Conservation (phyloP, 306 rosid genomes). For the Rosa persica region DNA sequence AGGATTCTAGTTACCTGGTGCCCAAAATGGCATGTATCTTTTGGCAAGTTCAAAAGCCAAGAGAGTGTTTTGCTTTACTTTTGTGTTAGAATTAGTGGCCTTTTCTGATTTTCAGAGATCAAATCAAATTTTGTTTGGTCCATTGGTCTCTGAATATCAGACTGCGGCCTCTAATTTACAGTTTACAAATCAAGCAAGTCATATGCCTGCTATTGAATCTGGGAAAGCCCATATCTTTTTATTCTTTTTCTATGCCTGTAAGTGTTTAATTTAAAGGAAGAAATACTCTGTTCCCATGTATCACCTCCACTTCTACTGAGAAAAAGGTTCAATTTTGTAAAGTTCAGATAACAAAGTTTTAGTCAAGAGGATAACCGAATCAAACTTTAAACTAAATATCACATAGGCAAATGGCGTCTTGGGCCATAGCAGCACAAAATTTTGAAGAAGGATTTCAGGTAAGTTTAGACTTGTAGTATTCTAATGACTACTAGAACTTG, state of each 20-base stretch:
- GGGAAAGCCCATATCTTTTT: background rate
- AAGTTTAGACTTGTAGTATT: too few species aligned
- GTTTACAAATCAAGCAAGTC: background rate
- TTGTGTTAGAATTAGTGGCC: background rate
- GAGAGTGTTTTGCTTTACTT: background rate
- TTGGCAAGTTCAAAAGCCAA: background rate
- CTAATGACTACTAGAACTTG: background rate
- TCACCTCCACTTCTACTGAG: background rate
- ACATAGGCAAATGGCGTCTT: background rate
- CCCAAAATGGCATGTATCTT: background rate
- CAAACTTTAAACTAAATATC: background rate
- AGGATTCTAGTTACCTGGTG: background rate
- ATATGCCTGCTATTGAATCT: background rate
- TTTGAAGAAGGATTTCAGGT: background rate
- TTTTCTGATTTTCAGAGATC: constrained; percentile 4
- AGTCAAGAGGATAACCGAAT: background rate
- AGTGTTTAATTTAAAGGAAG: background rate
- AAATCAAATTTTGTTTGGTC: background rate
- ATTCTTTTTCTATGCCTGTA: background rate
- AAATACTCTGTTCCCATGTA: background rate
- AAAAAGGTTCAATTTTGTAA: background rate
- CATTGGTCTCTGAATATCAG: background rate
- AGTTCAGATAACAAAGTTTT: background rate
- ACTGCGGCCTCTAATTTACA: background rate
- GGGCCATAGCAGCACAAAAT: background rate